Evolutionary conservation across 169 alveolate species (phyloP).

Genomic region (Eimeria brunetti): DNA sequence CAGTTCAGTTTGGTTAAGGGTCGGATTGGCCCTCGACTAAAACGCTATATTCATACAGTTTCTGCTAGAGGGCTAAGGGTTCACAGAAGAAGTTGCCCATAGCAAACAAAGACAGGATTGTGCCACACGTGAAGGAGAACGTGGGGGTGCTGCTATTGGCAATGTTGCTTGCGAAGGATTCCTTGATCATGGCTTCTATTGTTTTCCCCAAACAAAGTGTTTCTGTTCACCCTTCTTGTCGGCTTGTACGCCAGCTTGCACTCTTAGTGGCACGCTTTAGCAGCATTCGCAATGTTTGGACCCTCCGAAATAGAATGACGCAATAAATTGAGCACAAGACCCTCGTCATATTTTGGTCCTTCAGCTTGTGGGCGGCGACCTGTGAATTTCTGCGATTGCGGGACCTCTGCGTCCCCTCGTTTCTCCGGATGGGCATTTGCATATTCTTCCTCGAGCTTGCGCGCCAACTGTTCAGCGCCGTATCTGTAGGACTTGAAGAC

Average conservation of each 20-base stretch:
- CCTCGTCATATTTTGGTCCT: background rate
- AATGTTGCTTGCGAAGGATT: background rate
- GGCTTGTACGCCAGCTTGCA: background rate
- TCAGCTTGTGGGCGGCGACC: slow-evolving; percentile 12
- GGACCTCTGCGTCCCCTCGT: background rate
- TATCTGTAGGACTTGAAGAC: slow-evolving; percentile 5
- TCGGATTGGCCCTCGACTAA: background rate
- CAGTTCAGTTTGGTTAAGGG: background rate
- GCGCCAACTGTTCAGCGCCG: background rate
- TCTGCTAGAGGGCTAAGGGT: background rate
- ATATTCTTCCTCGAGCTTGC: background rate
- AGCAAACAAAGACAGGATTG: background rate
- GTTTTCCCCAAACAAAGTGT: background rate
- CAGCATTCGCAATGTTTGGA: background rate
- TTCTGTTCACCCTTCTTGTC: background rate
- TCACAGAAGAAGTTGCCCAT: background rate
- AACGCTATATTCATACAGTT: background rate
- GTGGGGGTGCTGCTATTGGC: background rate
- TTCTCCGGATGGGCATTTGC: background rate
- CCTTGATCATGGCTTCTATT: background rate
- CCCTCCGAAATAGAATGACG: background rate
- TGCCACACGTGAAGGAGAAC: background rate
- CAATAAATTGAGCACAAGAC: background rate
- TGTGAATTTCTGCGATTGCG: background rate
- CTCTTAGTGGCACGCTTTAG: background rate